Conservation (phyloP, 1,139 yeast species). For the Hanseniaspora sp. region DNA sequence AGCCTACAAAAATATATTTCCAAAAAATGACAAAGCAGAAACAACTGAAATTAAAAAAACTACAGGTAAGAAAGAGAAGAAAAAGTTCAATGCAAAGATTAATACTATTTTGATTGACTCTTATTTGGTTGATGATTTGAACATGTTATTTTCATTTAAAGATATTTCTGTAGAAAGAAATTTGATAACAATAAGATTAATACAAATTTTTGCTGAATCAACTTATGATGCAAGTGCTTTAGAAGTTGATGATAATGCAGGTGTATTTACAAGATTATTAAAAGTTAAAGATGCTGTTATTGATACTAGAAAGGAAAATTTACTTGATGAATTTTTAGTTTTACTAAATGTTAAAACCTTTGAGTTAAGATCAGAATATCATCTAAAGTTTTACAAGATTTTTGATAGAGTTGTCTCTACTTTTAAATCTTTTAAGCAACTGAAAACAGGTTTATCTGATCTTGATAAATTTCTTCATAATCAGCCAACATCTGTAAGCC, state of each 20-base stretch:
- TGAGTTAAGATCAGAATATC: slow-evolving; percentile 33
- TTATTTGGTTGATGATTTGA: slow-evolving; percentile 23
- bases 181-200: slow-evolving; percentile 16
- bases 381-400: slow-evolving; percentile 53
- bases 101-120: slow-evolving; percentile 22
- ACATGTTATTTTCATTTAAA: slow-evolving; percentile 20
- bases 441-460: slow-evolving; percentile 40
- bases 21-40: not conserved
- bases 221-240: slow-evolving; percentile 22
- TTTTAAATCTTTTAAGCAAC: slow-evolving; percentile 48
- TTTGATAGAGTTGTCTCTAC: slow-evolving; percentile 55
- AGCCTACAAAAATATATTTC: slow-evolving; percentile 12
- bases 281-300: slow-evolving; percentile 11
- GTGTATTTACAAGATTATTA: slow-evolving; percentile 17
- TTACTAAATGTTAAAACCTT: slow-evolving; percentile 1
- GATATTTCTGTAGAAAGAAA: slow-evolving; percentile 14
- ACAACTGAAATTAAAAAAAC: not conserved
- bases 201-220: slow-evolving; percentile 23
- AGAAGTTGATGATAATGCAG: slow-evolving; percentile 20
- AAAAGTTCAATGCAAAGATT: slow-evolving; percentile 17
- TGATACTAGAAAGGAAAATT: slow-evolving; percentile 17
- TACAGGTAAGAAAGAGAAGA: too few species aligned
- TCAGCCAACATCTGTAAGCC: slow-evolving; percentile 35
- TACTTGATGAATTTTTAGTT: slow-evolving; percentile 15
- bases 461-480: slow-evolving; percentile 33